These are phyloP conservation scores for Botrytis paeoniae DNA, from an alignment of 2,329 filamentous ascomycete genomes.

Conservation along the genomic window DNA sequence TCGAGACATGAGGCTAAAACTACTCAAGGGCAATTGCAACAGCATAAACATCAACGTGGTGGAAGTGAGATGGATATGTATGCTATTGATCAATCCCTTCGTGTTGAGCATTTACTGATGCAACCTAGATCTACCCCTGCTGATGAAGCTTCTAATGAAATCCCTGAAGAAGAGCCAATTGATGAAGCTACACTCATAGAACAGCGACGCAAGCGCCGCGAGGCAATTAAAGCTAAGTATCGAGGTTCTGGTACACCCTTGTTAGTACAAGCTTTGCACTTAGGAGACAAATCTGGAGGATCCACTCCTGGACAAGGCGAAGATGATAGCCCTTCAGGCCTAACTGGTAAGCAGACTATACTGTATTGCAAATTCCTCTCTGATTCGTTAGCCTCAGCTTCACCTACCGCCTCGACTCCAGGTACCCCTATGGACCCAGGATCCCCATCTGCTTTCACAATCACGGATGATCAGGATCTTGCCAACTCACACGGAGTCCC, in stretches of 20 bases:
- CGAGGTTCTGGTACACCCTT: slow-evolving; percentile 67
- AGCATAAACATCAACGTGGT: slow-evolving; percentile 44
- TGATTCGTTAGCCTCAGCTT: slow-evolving; percentile 29
- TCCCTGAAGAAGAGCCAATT: slow-evolving; percentile 55
- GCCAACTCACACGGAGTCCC: slow-evolving; percentile 56
- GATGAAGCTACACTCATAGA: slow-evolving; percentile 84
- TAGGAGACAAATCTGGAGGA: slow-evolving; percentile 37
- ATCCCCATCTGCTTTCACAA: slow-evolving; percentile 50
- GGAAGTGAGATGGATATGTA: slow-evolving; percentile 43
- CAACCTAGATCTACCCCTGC: slow-evolving; percentile 24
- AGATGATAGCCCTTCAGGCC: slow-evolving; percentile 27
- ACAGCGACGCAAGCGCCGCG: slow-evolving; percentile 76
- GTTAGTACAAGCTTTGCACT: slow-evolving; percentile 59
- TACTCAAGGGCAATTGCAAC: slow-evolving; percentile 57
- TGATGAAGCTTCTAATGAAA: slow-evolving; percentile 41
- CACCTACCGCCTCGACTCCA: slow-evolving; percentile 39
- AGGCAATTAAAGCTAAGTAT: slow-evolving; percentile 82
- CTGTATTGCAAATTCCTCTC: background rate
- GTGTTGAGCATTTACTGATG: slow-evolving; percentile 23
- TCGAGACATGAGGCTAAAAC: slow-evolving; percentile 66
- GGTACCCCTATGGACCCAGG: slow-evolving; percentile 35
- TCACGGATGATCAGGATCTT: slow-evolving; percentile 65
- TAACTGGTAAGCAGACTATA: slow-evolving; percentile 40
- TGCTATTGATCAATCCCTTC: background rate
- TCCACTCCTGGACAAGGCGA: slow-evolving; percentile 34